Evolutionary conservation across 768 basidiomycete genomes (phyloP).

Genomic region (Xerocomus potaroensis): DNA sequence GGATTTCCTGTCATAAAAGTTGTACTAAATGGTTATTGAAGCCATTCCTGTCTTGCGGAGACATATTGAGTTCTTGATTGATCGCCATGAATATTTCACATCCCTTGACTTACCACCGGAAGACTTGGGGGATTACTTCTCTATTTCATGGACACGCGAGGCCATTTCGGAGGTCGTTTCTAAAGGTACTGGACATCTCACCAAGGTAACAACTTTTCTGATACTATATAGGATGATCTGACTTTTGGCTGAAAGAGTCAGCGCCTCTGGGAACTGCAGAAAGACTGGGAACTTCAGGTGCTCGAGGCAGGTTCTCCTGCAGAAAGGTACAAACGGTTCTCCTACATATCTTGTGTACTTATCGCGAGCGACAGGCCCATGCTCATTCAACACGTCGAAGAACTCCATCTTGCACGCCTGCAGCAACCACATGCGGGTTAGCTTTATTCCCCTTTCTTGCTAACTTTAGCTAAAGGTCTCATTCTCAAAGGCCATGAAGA

Average conservation of each 20-base stretch:
- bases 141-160: constrained; percentile 55
- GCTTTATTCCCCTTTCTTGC: constrained; percentile 6
- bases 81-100: constrained; percentile 35
- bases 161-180: constrained; percentile 51
- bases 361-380: constrained; percentile 31
- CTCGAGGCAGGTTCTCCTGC: constrained; percentile 45
- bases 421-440: constrained; percentile 73
- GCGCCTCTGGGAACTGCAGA: constrained; percentile 63
- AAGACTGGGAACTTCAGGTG: constrained; percentile 70
- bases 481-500: constrained; percentile 62
- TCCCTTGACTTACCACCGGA: constrained; percentile 39
- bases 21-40: constrained; percentile 31
- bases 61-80: constrained; percentile 59
- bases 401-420: constrained; percentile 61
- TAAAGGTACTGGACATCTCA: constrained; percentile 59
- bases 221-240: constrained; percentile 7
- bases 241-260: constrained; percentile 48
- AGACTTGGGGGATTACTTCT: constrained; percentile 56
- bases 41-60: constrained; percentile 71
- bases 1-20: constrained; percentile 4
- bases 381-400: constrained; percentile 50
- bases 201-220: constrained; percentile 42
- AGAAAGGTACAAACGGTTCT: constrained; percentile 40
- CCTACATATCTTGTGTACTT: not conserved
- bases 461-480: not conserved